These are phyloP conservation scores for Hypoxylon rubiginosum DNA, from an alignment of 2,329 filamentous ascomycete genomes.

Conservation along the genomic window DNA sequence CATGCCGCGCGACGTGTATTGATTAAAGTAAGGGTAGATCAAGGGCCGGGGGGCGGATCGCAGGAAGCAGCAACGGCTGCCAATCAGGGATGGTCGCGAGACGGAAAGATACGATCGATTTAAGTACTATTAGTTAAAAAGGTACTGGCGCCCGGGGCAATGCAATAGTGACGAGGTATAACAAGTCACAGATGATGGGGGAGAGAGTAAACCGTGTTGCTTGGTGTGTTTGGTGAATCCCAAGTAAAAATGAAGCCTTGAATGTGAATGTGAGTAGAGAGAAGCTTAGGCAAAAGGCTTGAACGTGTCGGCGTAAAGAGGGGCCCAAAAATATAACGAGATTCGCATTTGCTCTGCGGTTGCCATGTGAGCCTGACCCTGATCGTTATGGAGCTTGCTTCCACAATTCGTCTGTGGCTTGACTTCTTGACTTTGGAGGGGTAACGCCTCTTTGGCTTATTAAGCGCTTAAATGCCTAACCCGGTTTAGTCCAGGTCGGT, in stretches of 20 bases:
- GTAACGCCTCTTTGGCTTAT: slow-evolving; percentile 23
- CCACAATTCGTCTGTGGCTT: slow-evolving; percentile 21
- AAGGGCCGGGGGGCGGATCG: slow-evolving; percentile 46
- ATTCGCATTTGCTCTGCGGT: slow-evolving; percentile 30
- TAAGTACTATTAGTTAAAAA: slow-evolving; percentile 19
- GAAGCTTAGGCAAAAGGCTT: slow-evolving; percentile 16
- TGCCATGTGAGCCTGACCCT: slow-evolving; percentile 41
- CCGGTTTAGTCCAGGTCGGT: neutral
- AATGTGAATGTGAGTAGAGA: neutral
- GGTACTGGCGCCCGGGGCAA: slow-evolving; percentile 15
- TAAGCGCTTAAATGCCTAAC: neutral
- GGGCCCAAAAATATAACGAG: slow-evolving; percentile 44
- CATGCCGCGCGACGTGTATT: slow-evolving; percentile 64
- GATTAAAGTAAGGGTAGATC: slow-evolving; percentile 37
- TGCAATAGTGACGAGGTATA: slow-evolving; percentile 22
- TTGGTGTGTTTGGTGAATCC: neutral
- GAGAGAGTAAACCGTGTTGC: neutral
- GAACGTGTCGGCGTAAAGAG: slow-evolving; percentile 39
- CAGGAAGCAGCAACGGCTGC: slow-evolving; percentile 42
- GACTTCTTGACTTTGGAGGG: slow-evolving; percentile 31
- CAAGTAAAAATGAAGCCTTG: neutral
- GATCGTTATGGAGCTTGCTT: neutral
- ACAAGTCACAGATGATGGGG: neutral
- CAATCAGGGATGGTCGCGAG: slow-evolving; percentile 32
- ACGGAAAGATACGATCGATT: slow-evolving; percentile 2